Base-by-base conservation (phyloP, 495 filamentous ascomycete genomes). In the Aspergillus panamensis region DNA sequence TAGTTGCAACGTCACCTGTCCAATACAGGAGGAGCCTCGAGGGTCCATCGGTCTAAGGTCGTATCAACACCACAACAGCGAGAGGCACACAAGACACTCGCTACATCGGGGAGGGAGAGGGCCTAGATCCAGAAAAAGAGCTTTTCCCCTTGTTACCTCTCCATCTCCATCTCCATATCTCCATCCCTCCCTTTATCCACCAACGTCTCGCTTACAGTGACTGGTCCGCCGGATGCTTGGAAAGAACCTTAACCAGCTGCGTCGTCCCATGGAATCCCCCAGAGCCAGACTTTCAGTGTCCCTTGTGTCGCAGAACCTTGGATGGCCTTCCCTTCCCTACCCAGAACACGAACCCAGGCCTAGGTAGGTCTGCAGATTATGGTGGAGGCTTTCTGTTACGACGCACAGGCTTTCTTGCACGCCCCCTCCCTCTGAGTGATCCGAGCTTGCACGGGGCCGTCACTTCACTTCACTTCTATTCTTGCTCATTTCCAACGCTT, bases 221-320 rank as follows among this genome's bases (percentile, higher is more conserved):
- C 20, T 49, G 47, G 20, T 49, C 47, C 2, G 3, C 20, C 47
- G 47, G 47, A 10, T 49, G 19, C 10, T 49, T 49, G 47, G 47
- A 31, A 49, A 49, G 47, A 49, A 49, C 47, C 47, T 49, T 49
- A 49, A 45, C 31, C 21, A 31, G 7, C 9, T 1, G 10, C 21
- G 7, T 49, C 20, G 47, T 49, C 47, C 57, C 58, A 55, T 53
- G 58, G 58, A 44, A 21, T 35, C 7, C 20, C 1, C 35, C 32
- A 29, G 51, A 60, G 42, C 58, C 48, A 60, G 58, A 60, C 58
- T 60, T 60, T 60, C 19, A 19, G 10, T 44, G 58, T 52, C 58
- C 51, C 44, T 49, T 49, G 45, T 40, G 12, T 50, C 43, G 25
- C 5, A 17, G 57, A 51, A 60, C 47, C 51, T 53, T 59, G 45